Evolutionary conservation across 108 stramenopile species (phyloP), one percentile per base, ranked within the genome.

Genomic region (Pseudonitzschia multiseries): DNA sequence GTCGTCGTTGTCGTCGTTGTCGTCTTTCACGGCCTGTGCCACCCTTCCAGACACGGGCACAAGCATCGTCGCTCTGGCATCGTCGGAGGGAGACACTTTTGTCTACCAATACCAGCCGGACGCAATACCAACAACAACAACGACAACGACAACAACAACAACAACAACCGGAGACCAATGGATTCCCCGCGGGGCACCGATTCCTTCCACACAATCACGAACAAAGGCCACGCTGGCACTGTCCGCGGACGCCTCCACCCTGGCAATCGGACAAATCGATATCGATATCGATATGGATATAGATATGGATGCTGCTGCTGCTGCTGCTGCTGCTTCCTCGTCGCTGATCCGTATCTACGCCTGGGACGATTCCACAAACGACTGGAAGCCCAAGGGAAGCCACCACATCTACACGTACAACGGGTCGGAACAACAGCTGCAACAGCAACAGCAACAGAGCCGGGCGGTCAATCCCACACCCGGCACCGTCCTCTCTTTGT

Each of bases 381-480:
- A 14, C 15, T 73, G 72, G 72, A 48, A 10, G 32, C 71, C 71
- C 24, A 28, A 22, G 24, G 71, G 71, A 10, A 57, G 14, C 20
- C 57, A 14, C 57, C 13, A 4, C 15, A 28, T 27, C 57, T 14
- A 2, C 46, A 42, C 42, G 42, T 42, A 42, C 42, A 42, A 42
- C 42, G 42, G 42, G 10, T n/a, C n/a, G n/a, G n/a, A n/a, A n/a
- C n/a, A n/a, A n/a, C n/a, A 2, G 6, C 36, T 36, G 36, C 36
- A 36, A 5, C 36, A 5, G 36, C 36, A 2, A 36, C 36, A 36
- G 6, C 36, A 36, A 36, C 36, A 36, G 36, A n/a, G n/a, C n/a
- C 36, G 53, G 8, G 24, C 53, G 24, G 24, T 48, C 17, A 53
- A 46, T 41, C 27, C 72, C 12, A 72, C 46, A 10, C 12, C 21